Percentiles rank a stretch among this genome's conserved stretches.
Evolutionary conservation across 352 stramenopile species (phyloP).

Genomic region (Elongisporangium undulatum): DNA sequence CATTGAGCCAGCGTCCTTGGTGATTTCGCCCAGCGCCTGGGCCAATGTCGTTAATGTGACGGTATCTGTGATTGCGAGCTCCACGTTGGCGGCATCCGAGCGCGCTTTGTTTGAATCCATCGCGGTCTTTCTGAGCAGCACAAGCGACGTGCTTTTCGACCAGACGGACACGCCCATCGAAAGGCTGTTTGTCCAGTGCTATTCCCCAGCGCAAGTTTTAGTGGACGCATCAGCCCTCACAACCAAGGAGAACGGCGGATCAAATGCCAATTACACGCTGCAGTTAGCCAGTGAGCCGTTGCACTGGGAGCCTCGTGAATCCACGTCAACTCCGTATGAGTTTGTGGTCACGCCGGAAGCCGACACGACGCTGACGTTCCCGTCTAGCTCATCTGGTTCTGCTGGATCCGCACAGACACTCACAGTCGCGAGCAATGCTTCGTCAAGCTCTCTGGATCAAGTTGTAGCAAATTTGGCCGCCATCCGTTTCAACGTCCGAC

Average conservation of each 20-base stretch:
- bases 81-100: conserved; percentile 1
- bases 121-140: conserved; percentile 18
- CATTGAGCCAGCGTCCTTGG: conserved; percentile 21
- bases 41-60: conserved; percentile 13
- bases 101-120: conserved; percentile 24
- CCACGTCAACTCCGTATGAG: conserved; percentile 31
- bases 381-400: conserved; percentile 2
- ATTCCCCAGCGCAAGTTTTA: conserved; percentile 26
- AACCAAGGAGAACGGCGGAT: conserved; percentile 35
- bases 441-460: conserved; percentile 23
- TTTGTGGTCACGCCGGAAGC: conserved; percentile 23
- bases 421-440: conserved; percentile 38
- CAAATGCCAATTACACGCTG: conserved; percentile 29
- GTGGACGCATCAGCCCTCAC: conserved; percentile 28
- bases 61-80: conserved; percentile 12
- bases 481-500: conserved; percentile 34
- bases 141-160: conserved; percentile 36
- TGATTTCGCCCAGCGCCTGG: conserved; percentile 28
- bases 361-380: conserved; percentile 45
- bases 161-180: conserved; percentile 10
- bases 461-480: conserved; percentile 26
- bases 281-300: conserved; percentile 47
- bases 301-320: conserved; percentile 46
- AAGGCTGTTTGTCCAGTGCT: conserved; percentile 36
- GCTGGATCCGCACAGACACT: conserved; percentile 20